These are phyloP conservation scores for Globisporangium solare DNA, from an alignment of 352 stramenopile genomes.

Conservation along the genomic window DNA sequence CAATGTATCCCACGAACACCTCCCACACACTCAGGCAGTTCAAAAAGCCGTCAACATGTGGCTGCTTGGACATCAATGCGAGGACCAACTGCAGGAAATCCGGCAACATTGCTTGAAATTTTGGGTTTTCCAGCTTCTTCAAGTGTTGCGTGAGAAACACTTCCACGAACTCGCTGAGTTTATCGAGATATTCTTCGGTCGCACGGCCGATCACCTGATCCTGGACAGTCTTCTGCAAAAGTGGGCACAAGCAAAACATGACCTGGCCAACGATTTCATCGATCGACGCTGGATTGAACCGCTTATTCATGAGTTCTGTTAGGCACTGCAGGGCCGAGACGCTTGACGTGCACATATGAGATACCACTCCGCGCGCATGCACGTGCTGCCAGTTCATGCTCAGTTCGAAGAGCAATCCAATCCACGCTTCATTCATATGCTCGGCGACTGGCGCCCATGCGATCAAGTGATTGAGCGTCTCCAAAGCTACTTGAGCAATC, in stretches of 20 bases:
- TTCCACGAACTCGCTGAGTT: slow-evolving; percentile 73
- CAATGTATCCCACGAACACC: slow-evolving; percentile 78
- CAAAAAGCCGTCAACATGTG: slow-evolving; percentile 65
- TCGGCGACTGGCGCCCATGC: slow-evolving; percentile 53
- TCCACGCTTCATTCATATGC: slow-evolving; percentile 49
- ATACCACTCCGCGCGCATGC: slow-evolving; percentile 14
- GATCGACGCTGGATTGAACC: slow-evolving; percentile 33
- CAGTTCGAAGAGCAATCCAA: slow-evolving; percentile 59
- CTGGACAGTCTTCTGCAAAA: slow-evolving; percentile 58
- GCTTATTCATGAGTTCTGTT: slow-evolving; percentile 63
- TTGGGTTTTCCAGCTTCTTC: slow-evolving; percentile 57
- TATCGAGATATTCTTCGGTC: slow-evolving; percentile 66
- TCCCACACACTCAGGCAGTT: slow-evolving; percentile 82
- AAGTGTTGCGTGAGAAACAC: slow-evolving; percentile 71
- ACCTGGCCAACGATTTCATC: slow-evolving; percentile 52
- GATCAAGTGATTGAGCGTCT: slow-evolving; percentile 46
- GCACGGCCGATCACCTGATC: slow-evolving; percentile 41
- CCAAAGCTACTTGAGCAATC: slow-evolving; percentile 44
- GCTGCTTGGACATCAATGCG: slow-evolving; percentile 61
- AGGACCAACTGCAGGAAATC: slow-evolving; percentile 58
- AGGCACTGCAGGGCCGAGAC: slow-evolving; percentile 52
- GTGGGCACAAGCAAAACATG: slow-evolving; percentile 44
- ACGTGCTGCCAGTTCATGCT: slow-evolving; percentile 34
- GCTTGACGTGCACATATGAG: slow-evolving; percentile 41
- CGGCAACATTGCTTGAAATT: slow-evolving; percentile 40